These are phyloP conservation scores for Syzygium aromaticum DNA, from an alignment of 345 rosid species.

Conservation along the genomic window DNA sequence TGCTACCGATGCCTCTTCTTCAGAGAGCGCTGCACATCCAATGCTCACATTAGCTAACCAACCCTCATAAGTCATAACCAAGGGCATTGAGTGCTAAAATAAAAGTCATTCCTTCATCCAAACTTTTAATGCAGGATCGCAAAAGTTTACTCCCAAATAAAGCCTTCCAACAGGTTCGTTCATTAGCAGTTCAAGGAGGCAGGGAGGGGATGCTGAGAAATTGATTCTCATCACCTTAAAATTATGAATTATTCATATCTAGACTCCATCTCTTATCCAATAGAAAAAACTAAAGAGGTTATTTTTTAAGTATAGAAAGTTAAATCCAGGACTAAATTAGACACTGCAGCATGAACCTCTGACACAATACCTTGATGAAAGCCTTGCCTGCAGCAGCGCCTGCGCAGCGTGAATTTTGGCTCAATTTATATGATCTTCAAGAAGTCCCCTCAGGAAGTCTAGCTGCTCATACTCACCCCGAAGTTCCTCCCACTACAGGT, in stretches of 20 bases:
- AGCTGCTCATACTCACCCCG: constrained; percentile 74
- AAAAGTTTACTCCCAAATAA: neutral
- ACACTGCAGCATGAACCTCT: neutral
- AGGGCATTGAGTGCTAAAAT: neutral
- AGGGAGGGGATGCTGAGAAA: neutral
- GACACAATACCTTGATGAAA: neutral
- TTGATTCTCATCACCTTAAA: neutral
- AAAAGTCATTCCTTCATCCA: neutral
- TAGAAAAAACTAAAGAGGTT: neutral
- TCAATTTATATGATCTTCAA: constrained; percentile 33
- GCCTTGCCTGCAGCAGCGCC: neutral
- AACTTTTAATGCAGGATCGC: neutral
- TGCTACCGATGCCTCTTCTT: neutral
- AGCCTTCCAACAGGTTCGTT: neutral
- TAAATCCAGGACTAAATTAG: neutral
- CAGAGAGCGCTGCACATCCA: neutral
- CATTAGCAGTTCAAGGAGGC: neutral
- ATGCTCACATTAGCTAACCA: neutral
- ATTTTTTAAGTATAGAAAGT: neutral
- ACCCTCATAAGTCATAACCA: neutral
- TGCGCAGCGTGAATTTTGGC: neutral
- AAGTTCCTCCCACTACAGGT: constrained; percentile 75
- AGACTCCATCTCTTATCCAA: neutral
- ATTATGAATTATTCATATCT: neutral
- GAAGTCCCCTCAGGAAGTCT: constrained; percentile 70